phyloP scores from a whole-genome alignment of 2,329 filamentous ascomycete species.

The Clarireedia homoeocarpa region DNA sequence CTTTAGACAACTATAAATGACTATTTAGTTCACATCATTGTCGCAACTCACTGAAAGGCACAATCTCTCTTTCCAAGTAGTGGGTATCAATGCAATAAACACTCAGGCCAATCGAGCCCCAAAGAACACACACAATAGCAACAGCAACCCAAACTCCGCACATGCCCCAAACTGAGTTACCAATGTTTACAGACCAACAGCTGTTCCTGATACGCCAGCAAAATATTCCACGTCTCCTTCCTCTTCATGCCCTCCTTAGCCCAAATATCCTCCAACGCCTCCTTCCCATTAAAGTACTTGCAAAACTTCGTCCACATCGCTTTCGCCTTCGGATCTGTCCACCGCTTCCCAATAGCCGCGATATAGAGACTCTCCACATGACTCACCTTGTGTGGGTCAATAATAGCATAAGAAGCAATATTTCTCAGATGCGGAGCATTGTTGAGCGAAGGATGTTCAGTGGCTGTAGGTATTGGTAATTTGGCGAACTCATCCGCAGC shows the following conservation, averaged over 20 bases:
- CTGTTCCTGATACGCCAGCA: constrained; percentile 60
- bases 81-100: no score
- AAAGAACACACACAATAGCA: no score
- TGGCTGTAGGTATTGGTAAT: constrained; percentile 37
- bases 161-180: constrained; percentile 33
- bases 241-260: constrained; percentile 81
- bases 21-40: no score
- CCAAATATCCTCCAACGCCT: constrained; percentile 78
- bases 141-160: no score
- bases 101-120: no score
- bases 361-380: constrained; percentile 69
- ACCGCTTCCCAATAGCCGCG: constrained; percentile 47
- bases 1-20: no score
- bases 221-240: constrained; percentile 65
- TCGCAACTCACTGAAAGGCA: no score
- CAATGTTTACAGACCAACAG: constrained; percentile 63
- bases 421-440: constrained; percentile 48
- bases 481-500: constrained; percentile 24
- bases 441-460: constrained; percentile 49
- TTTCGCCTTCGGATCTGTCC: constrained; percentile 43
- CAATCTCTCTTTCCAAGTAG: no score
- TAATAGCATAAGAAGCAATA: constrained; percentile 59
- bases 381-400: constrained; percentile 71
- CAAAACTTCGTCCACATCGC: constrained; percentile 63
- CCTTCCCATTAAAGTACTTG: constrained; percentile 81